Evolutionary conservation across 441 rosid genomes (phyloP).

Genomic region (Pelargonium citronellum): DNA sequence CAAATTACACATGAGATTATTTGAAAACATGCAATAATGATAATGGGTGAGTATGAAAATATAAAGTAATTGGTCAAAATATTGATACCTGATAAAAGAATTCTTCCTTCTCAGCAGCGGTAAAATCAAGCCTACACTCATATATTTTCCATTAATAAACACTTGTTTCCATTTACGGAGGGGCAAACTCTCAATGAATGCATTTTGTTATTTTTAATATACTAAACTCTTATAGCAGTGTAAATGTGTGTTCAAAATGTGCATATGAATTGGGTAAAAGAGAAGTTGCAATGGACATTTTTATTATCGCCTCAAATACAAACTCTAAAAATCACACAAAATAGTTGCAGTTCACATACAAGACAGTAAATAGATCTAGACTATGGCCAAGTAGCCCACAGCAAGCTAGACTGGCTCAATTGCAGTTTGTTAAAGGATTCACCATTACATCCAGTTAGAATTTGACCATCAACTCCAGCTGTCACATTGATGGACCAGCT

Average conservation of each 20-base stretch:
- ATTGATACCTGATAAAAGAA: slow-evolving; percentile 72
- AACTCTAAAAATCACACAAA: neutral
- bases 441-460: neutral
- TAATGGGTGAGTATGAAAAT: neutral
- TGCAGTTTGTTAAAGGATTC: neutral
- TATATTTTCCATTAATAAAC: slow-evolving; percentile 18
- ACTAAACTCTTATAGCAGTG: neutral
- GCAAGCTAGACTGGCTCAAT: neutral
- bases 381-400: neutral
- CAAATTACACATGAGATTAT: slow-evolving; percentile 1
- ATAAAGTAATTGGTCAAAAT: neutral
- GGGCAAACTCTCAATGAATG: slow-evolving; percentile 12
- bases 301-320: neutral
- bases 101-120: slow-evolving; percentile 71
- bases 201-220: slow-evolving; percentile 1
- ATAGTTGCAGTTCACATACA: neutral
- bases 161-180: slow-evolving; percentile 10
- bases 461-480: too few species aligned
- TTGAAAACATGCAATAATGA: neutral
- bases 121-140: slow-evolving; percentile 74
- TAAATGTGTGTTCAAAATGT: neutral
- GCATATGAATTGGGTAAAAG: neutral
- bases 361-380: neutral
- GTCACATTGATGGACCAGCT: neutral
- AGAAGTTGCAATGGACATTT: neutral